Conservation (phyloP, 352 stramenopile genomes). For the Phytophthora foliorum region DNA sequence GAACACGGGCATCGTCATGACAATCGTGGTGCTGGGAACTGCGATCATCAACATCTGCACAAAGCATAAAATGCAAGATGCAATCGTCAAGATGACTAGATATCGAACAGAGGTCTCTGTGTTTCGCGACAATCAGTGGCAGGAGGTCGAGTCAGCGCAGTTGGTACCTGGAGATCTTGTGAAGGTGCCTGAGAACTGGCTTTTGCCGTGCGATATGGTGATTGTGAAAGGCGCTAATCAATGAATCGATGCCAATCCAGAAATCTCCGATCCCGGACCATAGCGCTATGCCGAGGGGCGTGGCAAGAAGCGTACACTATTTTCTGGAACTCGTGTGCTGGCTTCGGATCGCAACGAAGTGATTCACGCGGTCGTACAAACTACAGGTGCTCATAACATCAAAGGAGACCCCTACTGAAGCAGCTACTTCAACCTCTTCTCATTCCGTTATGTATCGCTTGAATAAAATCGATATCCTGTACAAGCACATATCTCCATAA, state of each 20-base stretch:
- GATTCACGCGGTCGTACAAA: slow-evolving; percentile 69
- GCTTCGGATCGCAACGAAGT: slow-evolving; percentile 51
- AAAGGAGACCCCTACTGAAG: too few relatives aligned
- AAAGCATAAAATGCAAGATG: slow-evolving; percentile 52
- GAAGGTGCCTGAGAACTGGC: slow-evolving; percentile 54
- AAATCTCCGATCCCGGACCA: slow-evolving; percentile 68
- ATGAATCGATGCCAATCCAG: slow-evolving; percentile 77
- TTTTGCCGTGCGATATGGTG: slow-evolving; percentile 65
- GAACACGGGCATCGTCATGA: slow-evolving; percentile 53
- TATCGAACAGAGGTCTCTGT: slow-evolving; percentile 63
- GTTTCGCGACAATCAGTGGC: slow-evolving; percentile 51
- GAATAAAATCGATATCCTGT: too few relatives aligned
- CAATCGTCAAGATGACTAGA: slow-evolving; percentile 56
- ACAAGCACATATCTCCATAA: too few relatives aligned
- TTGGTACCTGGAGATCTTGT: slow-evolving; percentile 64
- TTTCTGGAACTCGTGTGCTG: slow-evolving; percentile 72
- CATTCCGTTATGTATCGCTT: too few relatives aligned
- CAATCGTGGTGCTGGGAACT: slow-evolving; percentile 42
- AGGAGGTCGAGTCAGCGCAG: slow-evolving; percentile 35
- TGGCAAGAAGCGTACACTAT: slow-evolving; percentile 79
- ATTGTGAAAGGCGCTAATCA: slow-evolving; percentile 61
- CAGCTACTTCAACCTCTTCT: too few relatives aligned
- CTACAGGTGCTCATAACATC: slow-evolving; percentile 75
- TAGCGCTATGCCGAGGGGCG: slow-evolving; percentile 32
- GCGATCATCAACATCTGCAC: slow-evolving; percentile 56